Evolutionary conservation across 2,329 filamentous ascomycete species (phyloP).

Genomic region (Annulohypoxylon truncatum): DNA sequence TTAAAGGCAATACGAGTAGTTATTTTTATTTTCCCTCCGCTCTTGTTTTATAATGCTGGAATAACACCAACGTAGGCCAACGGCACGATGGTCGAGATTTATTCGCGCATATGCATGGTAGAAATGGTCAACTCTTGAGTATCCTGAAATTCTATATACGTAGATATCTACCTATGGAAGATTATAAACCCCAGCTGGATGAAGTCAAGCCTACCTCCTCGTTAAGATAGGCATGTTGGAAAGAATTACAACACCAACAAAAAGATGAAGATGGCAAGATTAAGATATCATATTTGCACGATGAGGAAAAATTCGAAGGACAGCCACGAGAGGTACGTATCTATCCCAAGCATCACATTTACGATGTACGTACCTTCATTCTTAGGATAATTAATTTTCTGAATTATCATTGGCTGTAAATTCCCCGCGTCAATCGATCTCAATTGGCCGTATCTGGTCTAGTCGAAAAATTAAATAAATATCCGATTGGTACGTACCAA

Average conservation of each 20-base stretch:
- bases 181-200: no score
- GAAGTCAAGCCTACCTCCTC: no score
- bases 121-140: no score
- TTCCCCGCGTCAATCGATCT: not conserved
- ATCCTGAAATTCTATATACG: no score
- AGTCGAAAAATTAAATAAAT: not conserved
- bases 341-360: not conserved
- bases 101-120: not conserved
- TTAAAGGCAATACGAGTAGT: not conserved
- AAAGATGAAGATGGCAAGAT: no score
- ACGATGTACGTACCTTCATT: not conserved
- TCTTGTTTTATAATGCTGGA: no score
- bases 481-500: not conserved
- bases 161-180: no score
- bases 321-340: not conserved
- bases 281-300: no score
- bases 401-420: not conserved
- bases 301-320: not conserved
- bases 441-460: not conserved
- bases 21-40: not conserved
- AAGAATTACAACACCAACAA: no score
- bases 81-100: not conserved
- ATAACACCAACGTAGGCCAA: not conserved
- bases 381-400: not conserved
- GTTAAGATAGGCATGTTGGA: no score